A percentile compares a stretch with the other conserved stretches of the same genome.
Evolutionary conservation across 306 rosid species (phyloP).

Genomic region (Rosa chinensis): DNA sequence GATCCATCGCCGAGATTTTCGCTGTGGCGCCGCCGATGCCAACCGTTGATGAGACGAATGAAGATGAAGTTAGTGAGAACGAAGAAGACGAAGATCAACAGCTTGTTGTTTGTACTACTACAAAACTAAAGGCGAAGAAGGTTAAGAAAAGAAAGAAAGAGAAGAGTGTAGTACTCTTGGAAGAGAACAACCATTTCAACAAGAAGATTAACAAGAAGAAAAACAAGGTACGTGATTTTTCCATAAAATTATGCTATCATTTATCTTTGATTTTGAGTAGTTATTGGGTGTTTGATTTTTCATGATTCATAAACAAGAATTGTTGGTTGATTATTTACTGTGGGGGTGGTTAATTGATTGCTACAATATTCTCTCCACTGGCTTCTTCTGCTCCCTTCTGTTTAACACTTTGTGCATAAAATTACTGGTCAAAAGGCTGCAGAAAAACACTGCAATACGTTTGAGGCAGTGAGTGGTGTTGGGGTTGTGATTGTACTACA

Average conservation of each 20-base stretch:
- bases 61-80: slow-evolving; percentile 10
- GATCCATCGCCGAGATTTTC: slow-evolving; percentile 86
- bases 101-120: slow-evolving; percentile 19
- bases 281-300: background rate
- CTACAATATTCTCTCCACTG: slow-evolving; percentile 27
- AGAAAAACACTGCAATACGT: slow-evolving; percentile 40
- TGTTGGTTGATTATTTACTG: slow-evolving; percentile 18
- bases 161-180: slow-evolving; percentile 35
- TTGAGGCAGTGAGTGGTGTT: slow-evolving; percentile 30
- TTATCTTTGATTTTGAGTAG: background rate
- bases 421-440: slow-evolving; percentile 68
- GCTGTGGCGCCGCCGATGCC: slow-evolving; percentile 75
- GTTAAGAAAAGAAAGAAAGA: slow-evolving; percentile 37
- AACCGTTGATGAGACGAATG: slow-evolving; percentile 16
- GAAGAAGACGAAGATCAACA: slow-evolving; percentile 26
- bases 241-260: slow-evolving; percentile 47
- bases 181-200: background rate
- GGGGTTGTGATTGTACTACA: slow-evolving; percentile 27
- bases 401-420: slow-evolving; percentile 49
- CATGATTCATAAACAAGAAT: background rate
- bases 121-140: slow-evolving; percentile 35
- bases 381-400: slow-evolving; percentile 30
- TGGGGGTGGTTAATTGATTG: slow-evolving; percentile 30
- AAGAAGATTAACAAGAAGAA: slow-evolving; percentile 35
- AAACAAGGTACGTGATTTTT: slow-evolving; percentile 60